A percentile compares a stretch with the other conserved stretches of the same genome.
phyloP scores from a whole-genome alignment of 2,329 filamentous ascomycete species.

The Colletotrichum musicola region DNA sequence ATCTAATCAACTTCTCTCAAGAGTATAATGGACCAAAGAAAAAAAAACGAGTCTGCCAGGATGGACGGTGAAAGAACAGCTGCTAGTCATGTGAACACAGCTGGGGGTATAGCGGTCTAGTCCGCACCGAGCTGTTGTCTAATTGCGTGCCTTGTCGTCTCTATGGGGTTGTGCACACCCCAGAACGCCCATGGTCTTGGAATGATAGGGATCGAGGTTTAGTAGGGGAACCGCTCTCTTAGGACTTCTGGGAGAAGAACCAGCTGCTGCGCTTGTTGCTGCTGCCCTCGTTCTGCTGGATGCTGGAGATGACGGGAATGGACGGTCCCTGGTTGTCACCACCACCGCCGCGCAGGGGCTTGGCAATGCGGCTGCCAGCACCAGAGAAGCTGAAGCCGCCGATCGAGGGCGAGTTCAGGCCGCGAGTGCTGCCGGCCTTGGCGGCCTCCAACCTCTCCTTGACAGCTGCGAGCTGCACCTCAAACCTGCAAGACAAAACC shows the following conservation, averaged over 20 bases:
- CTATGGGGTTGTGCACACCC: conserved; percentile 16
- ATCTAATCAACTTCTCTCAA: conserved; percentile 16
- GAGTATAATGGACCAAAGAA: conserved; percentile 27
- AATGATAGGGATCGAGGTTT: not conserved
- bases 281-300: conserved; percentile 69
- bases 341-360: conserved; percentile 75
- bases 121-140: conserved; percentile 31
- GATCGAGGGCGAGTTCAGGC: conserved; percentile 74
- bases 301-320: conserved; percentile 68
- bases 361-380: conserved; percentile 76
- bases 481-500: conserved; percentile 74
- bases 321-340: conserved; percentile 57
- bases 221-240: conserved; percentile 41
- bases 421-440: conserved; percentile 90
- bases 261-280: conserved; percentile 77
- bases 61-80: conserved; percentile 12
- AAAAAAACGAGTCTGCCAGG: conserved; percentile 25
- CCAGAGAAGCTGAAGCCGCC: conserved; percentile 79
- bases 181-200: not conserved
- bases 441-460: conserved; percentile 97
- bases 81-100: conserved; percentile 21
- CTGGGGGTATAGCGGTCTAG: conserved; percentile 35
- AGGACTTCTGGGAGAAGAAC: conserved; percentile 76
- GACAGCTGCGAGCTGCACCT: conserved; percentile 94
- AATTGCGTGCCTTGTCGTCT: conserved; percentile 19